phyloP scores from a whole-genome alignment of 2,329 filamentous ascomycete species.

The Colletotrichum lini region DNA sequence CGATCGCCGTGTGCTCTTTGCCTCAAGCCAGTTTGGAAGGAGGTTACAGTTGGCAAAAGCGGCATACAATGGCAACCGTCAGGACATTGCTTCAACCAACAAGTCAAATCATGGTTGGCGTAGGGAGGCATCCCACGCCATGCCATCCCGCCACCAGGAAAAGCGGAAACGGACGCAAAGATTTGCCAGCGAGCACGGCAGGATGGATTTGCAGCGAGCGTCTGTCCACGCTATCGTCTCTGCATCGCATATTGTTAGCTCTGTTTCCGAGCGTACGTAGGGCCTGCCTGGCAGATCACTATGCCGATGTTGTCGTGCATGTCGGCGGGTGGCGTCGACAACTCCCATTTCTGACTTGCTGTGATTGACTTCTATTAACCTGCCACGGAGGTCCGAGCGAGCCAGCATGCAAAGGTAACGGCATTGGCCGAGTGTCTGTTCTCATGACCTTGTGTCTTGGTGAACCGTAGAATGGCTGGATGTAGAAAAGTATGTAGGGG shows the following conservation, averaged over 20 bases:
- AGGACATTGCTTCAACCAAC: slow-evolving; percentile 19
- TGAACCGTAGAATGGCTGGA: neutral
- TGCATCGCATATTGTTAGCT: slow-evolving; percentile 6
- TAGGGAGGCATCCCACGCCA: slow-evolving; percentile 27
- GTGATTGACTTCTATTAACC: slow-evolving; percentile 1
- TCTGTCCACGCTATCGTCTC: neutral
- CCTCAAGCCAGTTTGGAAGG: neutral
- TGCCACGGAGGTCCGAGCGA: slow-evolving; percentile 37
- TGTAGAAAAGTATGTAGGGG: neutral
- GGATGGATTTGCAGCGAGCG: slow-evolving; percentile 1
- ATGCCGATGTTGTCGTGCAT: slow-evolving; percentile 17
- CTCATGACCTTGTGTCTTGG: neutral
- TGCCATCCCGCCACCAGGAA: neutral
- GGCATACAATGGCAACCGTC: slow-evolving; percentile 19
- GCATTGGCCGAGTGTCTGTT: neutral
- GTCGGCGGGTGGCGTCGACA: slow-evolving; percentile 28
- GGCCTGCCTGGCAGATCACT: slow-evolving; percentile 18
- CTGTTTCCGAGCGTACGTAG: slow-evolving; percentile 19
- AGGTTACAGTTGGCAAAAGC: neutral
- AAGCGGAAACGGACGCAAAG: slow-evolving; percentile 25
- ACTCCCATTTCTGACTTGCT: slow-evolving; percentile 18
- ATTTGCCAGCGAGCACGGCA: slow-evolving; percentile 15
- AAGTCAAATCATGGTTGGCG: neutral
- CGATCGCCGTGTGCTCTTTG: slow-evolving; percentile 10
- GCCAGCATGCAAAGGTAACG: slow-evolving; percentile 9